phyloP scores from a whole-genome alignment of 495 filamentous ascomycete species.

The Daldinia concentrica region DNA sequence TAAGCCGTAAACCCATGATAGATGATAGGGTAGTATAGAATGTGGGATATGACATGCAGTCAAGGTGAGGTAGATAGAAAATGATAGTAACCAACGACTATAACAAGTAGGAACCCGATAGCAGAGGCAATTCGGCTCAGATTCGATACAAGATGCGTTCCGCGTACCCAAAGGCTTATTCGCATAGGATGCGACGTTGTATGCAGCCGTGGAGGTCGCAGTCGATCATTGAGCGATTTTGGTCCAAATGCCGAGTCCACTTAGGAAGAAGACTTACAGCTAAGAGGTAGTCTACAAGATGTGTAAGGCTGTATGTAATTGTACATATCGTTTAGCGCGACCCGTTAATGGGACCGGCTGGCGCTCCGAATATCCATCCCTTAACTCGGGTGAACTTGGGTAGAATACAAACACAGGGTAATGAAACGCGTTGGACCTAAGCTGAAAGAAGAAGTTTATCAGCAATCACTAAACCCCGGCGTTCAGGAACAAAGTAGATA shows the following conservation, averaged over 20 bases:
- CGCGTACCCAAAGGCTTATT: conserved; percentile 47
- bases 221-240: conserved; percentile 38
- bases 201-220: conserved; percentile 48
- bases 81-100: background rate
- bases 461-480: background rate
- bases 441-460: conserved; percentile 7
- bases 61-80: conserved; percentile 1
- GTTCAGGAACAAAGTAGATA: background rate
- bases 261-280: conserved; percentile 20
- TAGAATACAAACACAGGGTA: conserved; percentile 6
- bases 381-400: background rate
- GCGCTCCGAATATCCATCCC: conserved; percentile 9
- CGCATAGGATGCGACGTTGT: conserved; percentile 42
- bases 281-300: conserved; percentile 2
- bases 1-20: background rate
- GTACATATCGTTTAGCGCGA: background rate
- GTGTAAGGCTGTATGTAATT: conserved; percentile 20
- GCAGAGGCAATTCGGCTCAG: conserved; percentile 20
- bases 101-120: conserved; percentile 23
- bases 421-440: conserved; percentile 29
- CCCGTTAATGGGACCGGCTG: conserved; percentile 14
- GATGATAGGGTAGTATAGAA: background rate
- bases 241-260: conserved; percentile 46
- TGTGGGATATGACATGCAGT: background rate
- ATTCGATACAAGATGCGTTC: conserved; percentile 52